Percentiles rank a stretch among this genome's conserved stretches.
Evolutionary conservation across 1,284 basidiomycete species (phyloP).

Genomic region (Fomitopsis betulina): DNA sequence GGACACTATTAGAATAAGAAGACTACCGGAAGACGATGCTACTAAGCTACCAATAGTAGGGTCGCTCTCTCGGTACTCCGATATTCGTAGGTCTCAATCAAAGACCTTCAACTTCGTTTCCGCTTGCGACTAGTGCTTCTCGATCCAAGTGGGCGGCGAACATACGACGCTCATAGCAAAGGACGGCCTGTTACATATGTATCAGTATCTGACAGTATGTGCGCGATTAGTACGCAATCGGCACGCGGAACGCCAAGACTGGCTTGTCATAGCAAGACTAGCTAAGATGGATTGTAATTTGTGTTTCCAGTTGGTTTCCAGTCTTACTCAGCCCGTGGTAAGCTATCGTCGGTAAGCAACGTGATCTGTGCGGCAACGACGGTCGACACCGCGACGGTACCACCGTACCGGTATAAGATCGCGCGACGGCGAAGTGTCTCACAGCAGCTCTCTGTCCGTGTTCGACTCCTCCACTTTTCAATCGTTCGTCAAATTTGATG

Average conservation of each 20-base stretch:
- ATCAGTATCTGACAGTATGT: too few relatives aligned
- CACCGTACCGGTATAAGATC: not conserved
- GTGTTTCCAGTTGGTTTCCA: not conserved
- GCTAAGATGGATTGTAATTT: not conserved
- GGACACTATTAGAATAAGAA: not conserved
- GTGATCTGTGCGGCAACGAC: slow-evolving; percentile 5
- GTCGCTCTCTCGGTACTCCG: too few relatives aligned
- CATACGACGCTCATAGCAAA: not conserved
- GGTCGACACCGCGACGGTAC: not conserved
- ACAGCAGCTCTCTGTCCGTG: not conserved
- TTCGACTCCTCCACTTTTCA: not conserved
- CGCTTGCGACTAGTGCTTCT: too few relatives aligned
- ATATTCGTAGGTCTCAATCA: too few relatives aligned
- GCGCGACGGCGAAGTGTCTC: not conserved
- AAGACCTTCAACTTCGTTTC: not conserved
- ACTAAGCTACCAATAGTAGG: too few relatives aligned
- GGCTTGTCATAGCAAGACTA: not conserved
- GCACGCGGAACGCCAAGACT: not conserved
- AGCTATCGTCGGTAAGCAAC: not conserved
- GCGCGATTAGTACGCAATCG: not conserved
- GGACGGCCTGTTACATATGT: not conserved
- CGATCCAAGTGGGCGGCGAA: too few relatives aligned
- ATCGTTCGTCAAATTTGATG: not conserved
- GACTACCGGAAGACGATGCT: too few relatives aligned
- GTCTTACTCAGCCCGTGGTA: slow-evolving; percentile 7